Evolutionary conservation across 1,284 basidiomycete genomes (phyloP), one percentile per base, ranked within the genome.

Genomic region (Meira nashicola): DNA sequence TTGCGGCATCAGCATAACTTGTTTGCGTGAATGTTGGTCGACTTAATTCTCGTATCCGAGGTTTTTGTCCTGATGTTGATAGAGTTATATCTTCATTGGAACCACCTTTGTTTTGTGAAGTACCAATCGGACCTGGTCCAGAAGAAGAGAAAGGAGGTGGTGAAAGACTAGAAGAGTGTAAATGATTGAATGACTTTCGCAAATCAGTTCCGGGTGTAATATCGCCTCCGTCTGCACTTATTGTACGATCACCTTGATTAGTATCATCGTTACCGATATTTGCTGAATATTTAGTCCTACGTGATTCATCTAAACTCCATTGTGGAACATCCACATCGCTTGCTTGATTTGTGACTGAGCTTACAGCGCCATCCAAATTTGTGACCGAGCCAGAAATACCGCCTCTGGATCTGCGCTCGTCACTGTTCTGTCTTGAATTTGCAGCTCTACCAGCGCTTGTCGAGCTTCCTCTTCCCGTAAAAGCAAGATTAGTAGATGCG

Each of bases 111-210:
- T 17, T 5, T 28, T 17, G 19, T 15, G 50, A n/a, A 38, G 50
- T 39, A 7, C 7, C 8, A 11, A 53, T n/a, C 11, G 50, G 50
- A 38, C 50, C 50, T 53, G 23, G 50, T 3, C 50, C 50, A 39
- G 50, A 28, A 39, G 50, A 53, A 7, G 50, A 53, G 15, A 53
- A 53, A 7, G 50, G 50, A 17, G 50, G 50, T 33, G 50, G 50
- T 3, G 50, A 53, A 3, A 53, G 19, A 15, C 50, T 53, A 15
- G 23, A 33, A 19, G 17, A 23, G 11, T 33, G 17, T 21, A 48
- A 7, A 25, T 48, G 46, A 21, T n/a, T n/a, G 14, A 23, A 48
- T 21, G 17, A 19, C 12, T 48, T 23, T 5, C 6, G 17, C 46
- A 21, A 7, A 4, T 43, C 41, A 8, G 17, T 23, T 21, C 21